These are phyloP conservation scores for Cyclotella kingstonii DNA, from an alignment of 108 stramenopile genomes.

Conservation along the genomic window DNA sequence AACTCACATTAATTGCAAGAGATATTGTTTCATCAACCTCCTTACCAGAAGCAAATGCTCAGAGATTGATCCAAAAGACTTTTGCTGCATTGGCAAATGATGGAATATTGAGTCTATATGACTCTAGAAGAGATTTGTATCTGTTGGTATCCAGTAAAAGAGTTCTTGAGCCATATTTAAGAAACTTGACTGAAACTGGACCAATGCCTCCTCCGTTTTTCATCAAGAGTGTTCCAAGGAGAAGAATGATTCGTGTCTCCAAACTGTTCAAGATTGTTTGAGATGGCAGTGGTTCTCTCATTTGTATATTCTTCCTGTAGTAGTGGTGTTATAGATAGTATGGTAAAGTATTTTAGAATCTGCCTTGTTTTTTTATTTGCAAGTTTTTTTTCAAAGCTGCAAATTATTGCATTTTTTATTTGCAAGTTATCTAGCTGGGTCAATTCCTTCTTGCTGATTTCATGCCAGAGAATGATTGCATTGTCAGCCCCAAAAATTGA, in stretches of 20 bases:
- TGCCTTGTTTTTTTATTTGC: too few relatives aligned
- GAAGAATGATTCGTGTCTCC: neutral
- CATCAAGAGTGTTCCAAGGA: conserved; percentile 9
- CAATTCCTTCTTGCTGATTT: too few relatives aligned
- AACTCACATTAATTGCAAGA: conserved; percentile 26
- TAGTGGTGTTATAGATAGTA: too few relatives aligned
- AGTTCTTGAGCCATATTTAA: conserved; percentile 62
- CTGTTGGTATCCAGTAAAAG: conserved; percentile 51
- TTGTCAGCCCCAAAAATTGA: too few relatives aligned
- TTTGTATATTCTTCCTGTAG: too few relatives aligned
- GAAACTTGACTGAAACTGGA: neutral
- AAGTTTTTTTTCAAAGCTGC: too few relatives aligned
- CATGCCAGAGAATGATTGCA: too few relatives aligned
- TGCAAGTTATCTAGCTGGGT: too few relatives aligned
- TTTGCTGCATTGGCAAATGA: conserved; percentile 63
- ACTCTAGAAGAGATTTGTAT: conserved; percentile 54
- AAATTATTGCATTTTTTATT: too few relatives aligned
- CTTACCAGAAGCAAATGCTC: conserved; percentile 25
- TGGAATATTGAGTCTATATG: conserved; percentile 56
- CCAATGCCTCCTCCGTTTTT: neutral
- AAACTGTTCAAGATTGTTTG: too few relatives aligned
- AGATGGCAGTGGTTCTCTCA: too few relatives aligned
- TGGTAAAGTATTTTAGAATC: too few relatives aligned
- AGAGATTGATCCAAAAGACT: conserved; percentile 42
- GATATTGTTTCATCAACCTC: conserved; percentile 21